These are phyloP conservation scores for Lecanosticta acicola DNA, from an alignment of 2,329 filamentous ascomycete species.

Conservation along the genomic window DNA sequence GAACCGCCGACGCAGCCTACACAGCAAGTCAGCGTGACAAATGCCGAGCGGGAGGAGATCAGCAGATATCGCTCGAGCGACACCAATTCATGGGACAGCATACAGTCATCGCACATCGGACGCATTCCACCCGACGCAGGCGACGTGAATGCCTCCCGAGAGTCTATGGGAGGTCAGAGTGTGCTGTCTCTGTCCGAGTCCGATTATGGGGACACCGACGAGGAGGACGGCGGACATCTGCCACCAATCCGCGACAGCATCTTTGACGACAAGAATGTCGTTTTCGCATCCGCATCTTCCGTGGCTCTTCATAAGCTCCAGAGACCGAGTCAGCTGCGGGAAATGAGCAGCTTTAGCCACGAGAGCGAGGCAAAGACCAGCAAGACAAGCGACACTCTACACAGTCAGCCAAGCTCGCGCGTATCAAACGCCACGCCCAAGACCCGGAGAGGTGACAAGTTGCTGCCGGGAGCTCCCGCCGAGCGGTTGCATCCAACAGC, in stretches of 20 bases:
- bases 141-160: conserved; percentile 3
- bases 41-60: conserved; percentile 1
- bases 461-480: conserved; percentile 1
- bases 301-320: conserved; percentile 16
- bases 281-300: conserved; percentile 15
- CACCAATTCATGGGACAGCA: conserved; percentile 18
- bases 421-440: conserved; percentile 10
- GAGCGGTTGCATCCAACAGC: conserved; percentile 1
- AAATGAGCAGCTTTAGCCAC: conserved; percentile 2
- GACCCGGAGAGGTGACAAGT: conserved; percentile 3
- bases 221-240: conserved; percentile 4
- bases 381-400: not conserved
- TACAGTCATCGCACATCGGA: conserved; percentile 19
- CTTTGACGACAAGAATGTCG: conserved; percentile 16
- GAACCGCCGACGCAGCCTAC: not conserved
- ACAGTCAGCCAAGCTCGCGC: conserved; percentile 1
- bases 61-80: conserved; percentile 4
- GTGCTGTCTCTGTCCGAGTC: conserved; percentile 16
- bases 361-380: conserved; percentile 1
- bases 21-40: conserved; percentile 7
- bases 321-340: conserved; percentile 6
- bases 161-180: conserved; percentile 11
- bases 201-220: conserved; percentile 13
- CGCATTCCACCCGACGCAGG: not conserved
- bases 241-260: conserved; percentile 22